These are phyloP conservation scores for Mucor velutinosus DNA, from an alignment of 371 early-diverging fungal genomes.

Conservation along the genomic window DNA sequence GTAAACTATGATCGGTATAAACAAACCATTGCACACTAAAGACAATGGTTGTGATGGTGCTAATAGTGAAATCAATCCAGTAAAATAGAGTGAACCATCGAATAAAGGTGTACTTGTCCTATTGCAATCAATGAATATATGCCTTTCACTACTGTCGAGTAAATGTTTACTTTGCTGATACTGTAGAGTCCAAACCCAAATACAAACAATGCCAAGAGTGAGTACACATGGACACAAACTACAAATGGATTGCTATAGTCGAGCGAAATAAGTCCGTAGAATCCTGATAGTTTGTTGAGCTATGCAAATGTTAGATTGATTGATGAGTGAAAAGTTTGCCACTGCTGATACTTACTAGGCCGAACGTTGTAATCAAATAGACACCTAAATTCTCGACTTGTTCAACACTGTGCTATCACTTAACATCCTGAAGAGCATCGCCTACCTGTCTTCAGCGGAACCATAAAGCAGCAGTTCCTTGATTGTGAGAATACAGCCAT, in stretches of 20 bases:
- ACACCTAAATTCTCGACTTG: slow-evolving; percentile 17
- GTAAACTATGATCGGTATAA: slow-evolving; percentile 50
- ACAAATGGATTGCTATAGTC: slow-evolving; percentile 19
- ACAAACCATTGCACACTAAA: slow-evolving; percentile 49
- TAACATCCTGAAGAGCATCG: not conserved
- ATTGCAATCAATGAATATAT: not conserved
- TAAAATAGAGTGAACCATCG: slow-evolving; percentile 45
- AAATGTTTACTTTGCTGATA: slow-evolving; percentile 18
- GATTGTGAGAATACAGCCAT: slow-evolving; percentile 11
- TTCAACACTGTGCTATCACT: not conserved
- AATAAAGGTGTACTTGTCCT: slow-evolving; percentile 20
- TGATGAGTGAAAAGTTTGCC: not conserved
- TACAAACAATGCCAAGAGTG: slow-evolving; percentile 21
- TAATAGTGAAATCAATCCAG: slow-evolving; percentile 45
- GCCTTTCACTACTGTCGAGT: not conserved
- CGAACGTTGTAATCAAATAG: slow-evolving; percentile 25
- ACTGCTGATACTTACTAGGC: slow-evolving; percentile 15
- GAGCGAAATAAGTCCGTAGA: slow-evolving; percentile 30
- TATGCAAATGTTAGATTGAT: not conserved
- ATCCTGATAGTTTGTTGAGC: slow-evolving; percentile 37
- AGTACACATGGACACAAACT: slow-evolving; percentile 25
- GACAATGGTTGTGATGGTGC: slow-evolving; percentile 31
- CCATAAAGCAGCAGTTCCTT: slow-evolving; percentile 6
- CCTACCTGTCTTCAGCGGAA: slow-evolving; percentile 14
- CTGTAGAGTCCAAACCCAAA: slow-evolving; percentile 25